phyloP scores from a whole-genome alignment of 371 early-diverging fungal species.

The Mucor piriformis region DNA sequence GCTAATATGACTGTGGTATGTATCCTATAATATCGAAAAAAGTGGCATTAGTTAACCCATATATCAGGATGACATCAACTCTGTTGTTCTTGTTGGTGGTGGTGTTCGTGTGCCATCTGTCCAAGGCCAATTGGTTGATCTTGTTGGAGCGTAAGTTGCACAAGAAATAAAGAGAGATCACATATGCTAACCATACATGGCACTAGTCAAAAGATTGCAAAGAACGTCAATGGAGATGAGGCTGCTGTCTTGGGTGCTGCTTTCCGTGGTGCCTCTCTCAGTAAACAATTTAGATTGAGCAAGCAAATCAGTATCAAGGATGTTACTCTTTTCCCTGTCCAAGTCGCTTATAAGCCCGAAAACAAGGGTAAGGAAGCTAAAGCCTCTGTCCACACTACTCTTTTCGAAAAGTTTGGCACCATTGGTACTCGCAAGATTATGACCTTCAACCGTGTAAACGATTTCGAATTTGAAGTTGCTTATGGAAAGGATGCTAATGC shows the following conservation, averaged over 20 bases:
- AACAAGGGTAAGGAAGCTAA: conserved; percentile 34
- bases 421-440: conserved; percentile 84
- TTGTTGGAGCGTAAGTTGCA: conserved; percentile 78
- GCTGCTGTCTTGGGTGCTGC: conserved; percentile 94
- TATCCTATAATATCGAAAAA: too few species aligned
- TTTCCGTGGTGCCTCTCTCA: conserved; percentile 86
- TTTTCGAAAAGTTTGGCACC: conserved; percentile 67
- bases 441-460: conserved; percentile 77
- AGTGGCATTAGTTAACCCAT: background rate
- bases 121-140: conserved; percentile 67
- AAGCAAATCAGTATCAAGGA: conserved; percentile 88
- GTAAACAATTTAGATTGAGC: conserved; percentile 83
- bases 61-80: conserved; percentile 65
- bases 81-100: conserved; percentile 95
- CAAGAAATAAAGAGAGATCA: too few species aligned
- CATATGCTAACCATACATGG: too few species aligned
- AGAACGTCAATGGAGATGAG: conserved; percentile 95
- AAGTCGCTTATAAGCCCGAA: conserved; percentile 73
- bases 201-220: conserved; percentile 79
- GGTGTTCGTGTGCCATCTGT: conserved; percentile 88
- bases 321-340: conserved; percentile 74
- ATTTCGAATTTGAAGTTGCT: conserved; percentile 77
- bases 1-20: conserved; percentile 72
- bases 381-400: conserved; percentile 44
- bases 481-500: conserved; percentile 52